Conservation (phyloP, 441 rosid genomes). For the Adansonia grandidieri region DNA sequence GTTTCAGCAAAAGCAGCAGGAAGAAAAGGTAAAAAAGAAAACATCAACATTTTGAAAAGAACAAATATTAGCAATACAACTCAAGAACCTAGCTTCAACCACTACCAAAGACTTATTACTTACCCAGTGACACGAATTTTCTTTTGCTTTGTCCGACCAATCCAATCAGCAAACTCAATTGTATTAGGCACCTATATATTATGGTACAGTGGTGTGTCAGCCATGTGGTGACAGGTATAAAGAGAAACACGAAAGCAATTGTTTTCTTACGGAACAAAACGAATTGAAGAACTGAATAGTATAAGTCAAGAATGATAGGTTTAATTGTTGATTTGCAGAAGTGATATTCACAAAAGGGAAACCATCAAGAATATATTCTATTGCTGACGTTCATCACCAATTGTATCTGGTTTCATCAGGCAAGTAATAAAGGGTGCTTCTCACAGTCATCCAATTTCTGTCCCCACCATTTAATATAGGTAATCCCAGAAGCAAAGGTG, state of each 20-base stretch:
- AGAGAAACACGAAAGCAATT: constrained; percentile 14
- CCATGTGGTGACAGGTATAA: background rate
- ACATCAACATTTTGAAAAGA: constrained; percentile 16
- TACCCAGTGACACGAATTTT: constrained; percentile 94
- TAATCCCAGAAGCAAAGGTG: background rate
- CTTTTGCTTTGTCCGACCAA: constrained; percentile 95
- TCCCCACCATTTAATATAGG: background rate
- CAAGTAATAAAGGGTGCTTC: constrained; percentile 8
- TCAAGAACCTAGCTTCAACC: constrained; percentile 20
- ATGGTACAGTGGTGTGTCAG: background rate
- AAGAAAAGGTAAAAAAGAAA: constrained; percentile 16
- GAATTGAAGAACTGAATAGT: constrained; percentile 7
- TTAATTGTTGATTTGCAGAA: constrained; percentile 4
- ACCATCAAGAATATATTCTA: background rate
- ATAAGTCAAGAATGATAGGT: background rate
- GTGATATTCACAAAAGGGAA: background rate
- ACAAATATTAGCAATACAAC: constrained; percentile 5
- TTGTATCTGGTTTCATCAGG: background rate
- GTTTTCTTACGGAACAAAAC: constrained; percentile 3
- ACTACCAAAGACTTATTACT: constrained; percentile 34
- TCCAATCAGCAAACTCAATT: constrained; percentile 96
- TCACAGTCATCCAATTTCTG: background rate
- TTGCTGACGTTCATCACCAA: background rate
- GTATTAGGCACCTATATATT: constrained; percentile 87
- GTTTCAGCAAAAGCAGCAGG: constrained; percentile 8